Conservation (phyloP, 2,329 filamentous ascomycete genomes). For the Fusarium protoensiforme region DNA sequence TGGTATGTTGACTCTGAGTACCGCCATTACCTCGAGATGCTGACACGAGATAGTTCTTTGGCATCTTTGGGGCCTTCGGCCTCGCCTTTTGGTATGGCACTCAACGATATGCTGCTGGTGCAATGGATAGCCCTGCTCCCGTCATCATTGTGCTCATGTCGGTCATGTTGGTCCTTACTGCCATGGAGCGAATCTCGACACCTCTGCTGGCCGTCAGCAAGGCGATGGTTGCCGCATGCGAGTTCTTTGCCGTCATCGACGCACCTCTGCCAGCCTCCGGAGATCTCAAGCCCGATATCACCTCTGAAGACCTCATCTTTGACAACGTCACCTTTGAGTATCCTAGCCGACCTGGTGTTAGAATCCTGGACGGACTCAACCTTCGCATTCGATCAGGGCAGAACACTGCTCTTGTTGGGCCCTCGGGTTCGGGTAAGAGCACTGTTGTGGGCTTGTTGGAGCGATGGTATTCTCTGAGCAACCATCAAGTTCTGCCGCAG, state of each 20-base stretch:
- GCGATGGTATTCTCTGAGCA: conserved; percentile 67
- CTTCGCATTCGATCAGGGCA: conserved; percentile 67
- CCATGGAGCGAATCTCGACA: conserved; percentile 51
- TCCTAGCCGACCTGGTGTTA: conserved; percentile 31
- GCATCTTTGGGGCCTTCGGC: conserved; percentile 50
- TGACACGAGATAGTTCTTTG: conserved; percentile 43
- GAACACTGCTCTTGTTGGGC: conserved; percentile 75
- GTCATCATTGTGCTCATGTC: conserved; percentile 53
- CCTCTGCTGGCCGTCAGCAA: conserved; percentile 51
- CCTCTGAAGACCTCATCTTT: conserved; percentile 60
- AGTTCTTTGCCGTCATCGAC: conserved; percentile 46
- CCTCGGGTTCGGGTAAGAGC: conserved; percentile 76
- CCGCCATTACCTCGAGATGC: background rate
- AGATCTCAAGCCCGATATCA: conserved; percentile 37
- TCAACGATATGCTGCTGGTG: conserved; percentile 47
- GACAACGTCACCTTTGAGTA: conserved; percentile 35
- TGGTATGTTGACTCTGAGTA: conserved; percentile 11
- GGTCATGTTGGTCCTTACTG: conserved; percentile 51
- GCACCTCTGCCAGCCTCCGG: conserved; percentile 33
- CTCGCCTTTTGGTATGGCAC: conserved; percentile 58
- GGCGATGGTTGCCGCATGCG: conserved; percentile 43
- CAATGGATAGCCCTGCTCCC: conserved; percentile 49
- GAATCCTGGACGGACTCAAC: conserved; percentile 57
- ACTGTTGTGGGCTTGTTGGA: conserved; percentile 56
- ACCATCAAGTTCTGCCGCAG: conserved; percentile 19